Base-by-base conservation (phyloP, 202 grass and related monocot genomes). In the Eragrostis tef region DNA sequence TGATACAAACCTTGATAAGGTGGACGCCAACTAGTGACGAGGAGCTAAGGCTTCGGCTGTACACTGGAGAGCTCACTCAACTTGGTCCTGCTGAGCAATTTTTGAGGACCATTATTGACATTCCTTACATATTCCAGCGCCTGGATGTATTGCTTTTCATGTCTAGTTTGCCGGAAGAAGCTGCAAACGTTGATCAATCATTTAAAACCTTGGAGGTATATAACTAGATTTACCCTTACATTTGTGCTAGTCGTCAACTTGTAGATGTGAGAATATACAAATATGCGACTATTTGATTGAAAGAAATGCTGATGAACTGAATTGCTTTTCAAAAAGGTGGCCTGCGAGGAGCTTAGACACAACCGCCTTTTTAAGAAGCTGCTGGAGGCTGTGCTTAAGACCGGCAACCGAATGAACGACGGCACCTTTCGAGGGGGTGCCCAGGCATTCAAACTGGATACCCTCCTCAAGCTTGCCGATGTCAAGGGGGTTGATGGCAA, bases 361-460 rank as follows among this genome's bases (percentile, higher is more conserved):
- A 90, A 54, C 57, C 88, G 88, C 22, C 77, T 98, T 39, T 98
- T 98, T 56, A 88, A 89, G 88, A 98, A 98, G 77, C 76, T 98
- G 5, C 61, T 98, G 75, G 95, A 98, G 88, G 95, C 90, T 16
- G 92, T 94, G 14, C 90, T 98, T 61, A 98, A 98, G 78, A 92
- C 93, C 0, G 95, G 95, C 4, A 98, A 94, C 86, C 78, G 88
- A 16, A 98, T 98, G 86, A 98, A 98, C 54, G 89, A 88, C 64
- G 95, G 92, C 47, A 94, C 95, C 69, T 93, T 89, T 21, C 95
- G 95, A 69, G 92, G 95, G 8, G 95, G 92, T 4, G 95, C 95
- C n/a, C 90, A 93, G 64, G 92, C 96, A 27, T 91, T 98, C 85
- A 98, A 98, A 51, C 92, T 98, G 7, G 96, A 98, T 74, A 98